phyloP scores from a whole-genome alignment of 208 protist species.

The Histomonas meleagridis region DNA sequence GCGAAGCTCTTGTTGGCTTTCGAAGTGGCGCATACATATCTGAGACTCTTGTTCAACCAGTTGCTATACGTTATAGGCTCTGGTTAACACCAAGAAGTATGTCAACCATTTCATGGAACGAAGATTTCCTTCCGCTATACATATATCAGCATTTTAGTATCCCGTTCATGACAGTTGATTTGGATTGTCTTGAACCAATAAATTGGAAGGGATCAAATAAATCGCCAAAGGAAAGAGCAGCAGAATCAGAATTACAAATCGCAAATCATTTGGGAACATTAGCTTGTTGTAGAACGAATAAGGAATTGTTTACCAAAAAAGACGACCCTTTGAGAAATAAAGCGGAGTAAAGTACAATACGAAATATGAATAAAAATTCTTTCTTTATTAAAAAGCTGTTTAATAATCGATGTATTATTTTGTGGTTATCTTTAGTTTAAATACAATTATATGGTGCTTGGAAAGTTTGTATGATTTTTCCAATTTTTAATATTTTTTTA shows the following conservation, averaged over 20 bases:
- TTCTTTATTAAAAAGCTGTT: too few relatives aligned
- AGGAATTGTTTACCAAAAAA: background rate
- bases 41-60: background rate
- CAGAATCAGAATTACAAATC: constrained; percentile 10
- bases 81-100: background rate
- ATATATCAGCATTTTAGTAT: background rate
- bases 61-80: background rate
- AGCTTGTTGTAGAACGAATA: background rate
- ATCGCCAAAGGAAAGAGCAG: constrained; percentile 20
- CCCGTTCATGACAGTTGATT: constrained; percentile 23
- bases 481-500: too few relatives aligned
- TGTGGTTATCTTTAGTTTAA: too few relatives aligned
- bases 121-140: background rate
- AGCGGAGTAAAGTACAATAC: too few relatives aligned
- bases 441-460: too few relatives aligned
- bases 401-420: too few relatives aligned
- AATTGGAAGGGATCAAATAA: background rate
- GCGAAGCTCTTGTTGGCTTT: constrained; percentile 1
- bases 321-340: too few relatives aligned
- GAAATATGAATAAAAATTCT: too few relatives aligned
- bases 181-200: background rate
- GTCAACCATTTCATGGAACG: background rate
- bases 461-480: too few relatives aligned
- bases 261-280: background rate
- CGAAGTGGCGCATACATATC: background rate